A percentile compares a stretch with the other conserved stretches of the same genome.
Evolutionary conservation across 768 basidiomycete species (phyloP).

Genomic region (Termitomyces sp.): DNA sequence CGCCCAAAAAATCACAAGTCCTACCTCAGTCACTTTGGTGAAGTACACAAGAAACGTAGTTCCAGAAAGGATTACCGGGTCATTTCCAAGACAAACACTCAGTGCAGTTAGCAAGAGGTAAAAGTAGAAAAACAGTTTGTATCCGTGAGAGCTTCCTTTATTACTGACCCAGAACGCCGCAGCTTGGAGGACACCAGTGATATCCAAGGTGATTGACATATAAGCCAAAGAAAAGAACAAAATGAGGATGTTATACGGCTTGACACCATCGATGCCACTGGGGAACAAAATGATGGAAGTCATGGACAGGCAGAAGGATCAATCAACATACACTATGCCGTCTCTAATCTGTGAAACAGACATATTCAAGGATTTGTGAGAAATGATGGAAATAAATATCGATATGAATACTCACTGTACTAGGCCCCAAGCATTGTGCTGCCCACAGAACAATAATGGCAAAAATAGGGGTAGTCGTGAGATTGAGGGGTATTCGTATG

Average conservation of each 20-base stretch:
- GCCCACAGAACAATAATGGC: slow-evolving; percentile 51
- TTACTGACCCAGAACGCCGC: slow-evolving; percentile 89
- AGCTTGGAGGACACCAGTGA: slow-evolving; percentile 69
- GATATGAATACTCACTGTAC: slow-evolving; percentile 6
- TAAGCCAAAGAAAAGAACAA: slow-evolving; percentile 91
- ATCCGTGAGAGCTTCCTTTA: slow-evolving; percentile 68
- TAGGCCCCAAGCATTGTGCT: slow-evolving; percentile 43
- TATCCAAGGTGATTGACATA: slow-evolving; percentile 87
- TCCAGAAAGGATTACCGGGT: slow-evolving; percentile 89
- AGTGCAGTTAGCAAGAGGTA: slow-evolving; percentile 76
- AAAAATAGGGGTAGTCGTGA: slow-evolving; percentile 49
- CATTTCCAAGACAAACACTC: slow-evolving; percentile 85
- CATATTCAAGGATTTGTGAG: background rate
- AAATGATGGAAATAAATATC: background rate
- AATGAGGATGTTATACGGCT: slow-evolving; percentile 90
- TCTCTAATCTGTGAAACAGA: slow-evolving; percentile 40
- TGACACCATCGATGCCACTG: slow-evolving; percentile 51
- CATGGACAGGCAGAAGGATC: background rate
- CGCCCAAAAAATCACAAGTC: background rate
- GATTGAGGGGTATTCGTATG: slow-evolving; percentile 34
- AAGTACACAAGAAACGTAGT: slow-evolving; percentile 90
- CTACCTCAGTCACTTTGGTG: slow-evolving; percentile 54
- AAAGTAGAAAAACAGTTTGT: slow-evolving; percentile 70
- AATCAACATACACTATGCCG: slow-evolving; percentile 58
- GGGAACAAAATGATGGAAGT: background rate